These are phyloP conservation scores for Cyclotella baltica DNA, from an alignment of 108 stramenopile genomes.

Conservation along the genomic window DNA sequence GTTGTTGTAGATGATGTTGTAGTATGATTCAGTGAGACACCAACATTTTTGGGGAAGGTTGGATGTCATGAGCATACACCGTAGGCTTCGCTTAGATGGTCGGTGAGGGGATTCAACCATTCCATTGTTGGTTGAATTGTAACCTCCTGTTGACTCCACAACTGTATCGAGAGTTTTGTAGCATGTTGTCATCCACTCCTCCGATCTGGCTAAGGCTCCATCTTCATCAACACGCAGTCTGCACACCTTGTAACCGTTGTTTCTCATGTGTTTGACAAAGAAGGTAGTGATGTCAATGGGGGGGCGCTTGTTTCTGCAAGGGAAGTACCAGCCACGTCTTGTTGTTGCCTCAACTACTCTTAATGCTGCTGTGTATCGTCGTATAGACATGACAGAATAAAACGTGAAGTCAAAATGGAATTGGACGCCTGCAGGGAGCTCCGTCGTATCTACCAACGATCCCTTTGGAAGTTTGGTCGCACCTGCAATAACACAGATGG, in stretches of 20 bases:
- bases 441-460: constrained; percentile 4
- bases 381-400: background rate
- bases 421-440: background rate
- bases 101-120: constrained; percentile 5
- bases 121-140: constrained; percentile 9
- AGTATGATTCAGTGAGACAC: background rate
- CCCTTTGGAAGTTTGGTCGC: background rate
- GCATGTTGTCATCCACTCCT: background rate
- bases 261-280: background rate
- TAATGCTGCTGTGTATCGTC: constrained; percentile 3
- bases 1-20: background rate
- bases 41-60: background rate
- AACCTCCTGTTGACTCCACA: constrained; percentile 6
- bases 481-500: constrained; percentile 5
- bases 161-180: background rate
- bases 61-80: background rate
- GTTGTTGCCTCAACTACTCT: background rate
- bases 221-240: constrained; percentile 2
- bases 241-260: background rate
- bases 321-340: background rate
- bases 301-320: background rate
- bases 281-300: background rate
- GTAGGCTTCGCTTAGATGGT: background rate
- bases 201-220: background rate
- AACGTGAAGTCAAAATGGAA: background rate